These are phyloP conservation scores for Nakazawaea sp. DNA, from an alignment of 805 yeast genomes.

Conservation along the genomic window DNA sequence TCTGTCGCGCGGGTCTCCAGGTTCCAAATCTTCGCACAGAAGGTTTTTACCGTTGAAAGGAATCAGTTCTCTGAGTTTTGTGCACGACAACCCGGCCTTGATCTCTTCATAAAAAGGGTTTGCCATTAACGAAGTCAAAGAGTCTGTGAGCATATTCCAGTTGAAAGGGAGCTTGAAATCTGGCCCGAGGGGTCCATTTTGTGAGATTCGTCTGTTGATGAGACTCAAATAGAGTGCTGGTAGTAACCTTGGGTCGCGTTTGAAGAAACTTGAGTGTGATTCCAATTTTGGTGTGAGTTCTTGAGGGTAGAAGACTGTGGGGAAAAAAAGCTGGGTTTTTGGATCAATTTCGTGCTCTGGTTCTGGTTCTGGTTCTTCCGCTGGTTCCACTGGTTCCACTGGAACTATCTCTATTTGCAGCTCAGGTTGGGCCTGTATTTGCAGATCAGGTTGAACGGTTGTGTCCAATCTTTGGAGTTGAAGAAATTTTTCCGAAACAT, in stretches of 20 bases:
- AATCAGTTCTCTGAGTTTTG: not conserved
- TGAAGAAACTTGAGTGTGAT: not conserved
- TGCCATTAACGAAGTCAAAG: not conserved
- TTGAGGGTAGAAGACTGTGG: conserved; percentile 1
- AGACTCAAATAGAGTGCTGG: conserved; percentile 5
- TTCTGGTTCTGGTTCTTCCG: not conserved
- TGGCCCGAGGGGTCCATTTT: not conserved
- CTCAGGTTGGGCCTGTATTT: too few relatives aligned
- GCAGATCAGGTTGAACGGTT: too few relatives aligned
- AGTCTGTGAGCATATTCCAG: conserved; percentile 7
- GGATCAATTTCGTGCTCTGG: not conserved
- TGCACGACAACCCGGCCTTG: not conserved
- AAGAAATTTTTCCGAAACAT: too few relatives aligned
- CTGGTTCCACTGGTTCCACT: not conserved
- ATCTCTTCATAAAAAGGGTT: conserved; percentile 2
- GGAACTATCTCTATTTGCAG: too few relatives aligned
- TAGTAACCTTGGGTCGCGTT: conserved; percentile 7
- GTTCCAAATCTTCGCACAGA: not conserved
- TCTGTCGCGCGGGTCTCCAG: not conserved
- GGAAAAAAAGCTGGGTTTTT: conserved; percentile 2
- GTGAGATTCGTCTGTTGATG: not conserved
- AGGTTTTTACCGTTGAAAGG: not conserved
- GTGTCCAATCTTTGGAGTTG: too few relatives aligned
- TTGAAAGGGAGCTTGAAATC: conserved; percentile 7
- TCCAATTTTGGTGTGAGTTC: not conserved